Evolutionary conservation across 2,329 filamentous ascomycete genomes (phyloP).

Genomic region (Fusarium chaquense): DNA sequence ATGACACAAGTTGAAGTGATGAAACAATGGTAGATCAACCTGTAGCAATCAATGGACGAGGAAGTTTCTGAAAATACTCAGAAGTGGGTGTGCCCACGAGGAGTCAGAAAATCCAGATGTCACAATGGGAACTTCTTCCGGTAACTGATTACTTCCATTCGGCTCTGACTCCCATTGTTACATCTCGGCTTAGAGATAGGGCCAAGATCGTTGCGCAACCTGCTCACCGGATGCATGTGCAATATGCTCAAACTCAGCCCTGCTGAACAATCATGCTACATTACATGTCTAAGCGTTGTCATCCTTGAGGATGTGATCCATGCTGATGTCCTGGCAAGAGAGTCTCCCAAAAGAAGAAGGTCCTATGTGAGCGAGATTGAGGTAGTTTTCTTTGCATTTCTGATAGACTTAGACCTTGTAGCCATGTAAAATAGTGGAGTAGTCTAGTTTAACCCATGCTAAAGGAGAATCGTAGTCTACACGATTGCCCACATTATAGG

Average conservation of each 20-base stretch:
- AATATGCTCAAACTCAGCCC: conserved; percentile 10
- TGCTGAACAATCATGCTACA: neutral
- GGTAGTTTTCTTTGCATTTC: neutral
- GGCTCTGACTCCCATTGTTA: neutral
- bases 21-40: neutral
- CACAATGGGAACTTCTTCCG: neutral
- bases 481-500: neutral
- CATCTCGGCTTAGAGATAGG: neutral
- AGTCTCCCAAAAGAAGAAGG: neutral
- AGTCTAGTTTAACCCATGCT: neutral
- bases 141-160: neutral
- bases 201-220: neutral
- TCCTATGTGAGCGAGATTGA: conserved; percentile 9
- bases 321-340: too few species aligned
- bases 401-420: neutral
- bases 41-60: neutral
- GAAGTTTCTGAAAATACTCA: neutral
- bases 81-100: neutral
- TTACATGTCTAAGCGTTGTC: too few species aligned
- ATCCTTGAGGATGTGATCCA: neutral
- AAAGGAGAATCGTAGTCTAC: neutral
- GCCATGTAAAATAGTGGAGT: conserved; percentile 3
- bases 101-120: neutral
- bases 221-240: neutral
- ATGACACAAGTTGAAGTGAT: conserved; percentile 1